Conservation (phyloP, 495 filamentous ascomycete species). For the Hypoxylon lienhwacheense region DNA sequence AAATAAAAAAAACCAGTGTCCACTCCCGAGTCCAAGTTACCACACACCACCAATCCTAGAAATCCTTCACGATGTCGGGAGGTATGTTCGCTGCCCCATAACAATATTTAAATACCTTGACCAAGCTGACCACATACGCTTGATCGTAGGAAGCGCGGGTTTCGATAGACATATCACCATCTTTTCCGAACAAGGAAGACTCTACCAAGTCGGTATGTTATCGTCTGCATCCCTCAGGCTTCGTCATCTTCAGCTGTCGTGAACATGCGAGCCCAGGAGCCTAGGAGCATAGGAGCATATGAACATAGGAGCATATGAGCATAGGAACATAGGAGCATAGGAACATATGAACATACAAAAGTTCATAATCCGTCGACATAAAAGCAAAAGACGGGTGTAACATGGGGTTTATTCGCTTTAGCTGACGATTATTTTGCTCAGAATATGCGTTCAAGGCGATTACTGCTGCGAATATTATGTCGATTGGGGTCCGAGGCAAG, state of each 20-base stretch:
- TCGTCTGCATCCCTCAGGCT: background rate
- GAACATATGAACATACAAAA: too few relatives aligned
- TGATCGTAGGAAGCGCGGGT: slow-evolving; percentile 77
- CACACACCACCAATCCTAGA: slow-evolving; percentile 6
- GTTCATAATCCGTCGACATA: background rate
- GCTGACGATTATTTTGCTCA: slow-evolving; percentile 48
- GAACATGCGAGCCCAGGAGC: background rate
- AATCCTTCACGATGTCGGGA: slow-evolving; percentile 50
- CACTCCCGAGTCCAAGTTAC: background rate
- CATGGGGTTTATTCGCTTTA: slow-evolving; percentile 10
- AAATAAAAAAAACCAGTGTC: slow-evolving; percentile 6
- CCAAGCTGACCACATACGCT: slow-evolving; percentile 16
- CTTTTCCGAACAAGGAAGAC: slow-evolving; percentile 96
- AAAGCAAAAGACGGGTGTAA: slow-evolving; percentile 10
- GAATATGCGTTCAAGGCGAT: slow-evolving; percentile 99
- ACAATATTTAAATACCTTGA: slow-evolving; percentile 21
- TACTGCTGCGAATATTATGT: slow-evolving; percentile 97
- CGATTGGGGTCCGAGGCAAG: slow-evolving; percentile 93
- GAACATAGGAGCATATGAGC: background rate
- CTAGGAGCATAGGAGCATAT: background rate
- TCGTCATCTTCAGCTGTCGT: slow-evolving; percentile 9
- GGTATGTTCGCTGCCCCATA: slow-evolving; percentile 31
- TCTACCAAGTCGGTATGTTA: slow-evolving; percentile 98
- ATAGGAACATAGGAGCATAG: too few relatives aligned
- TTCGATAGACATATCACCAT: slow-evolving; percentile 99